Evolutionary conservation across 306 rosid genomes (phyloP).

Genomic region (Malus sylvestris): DNA sequence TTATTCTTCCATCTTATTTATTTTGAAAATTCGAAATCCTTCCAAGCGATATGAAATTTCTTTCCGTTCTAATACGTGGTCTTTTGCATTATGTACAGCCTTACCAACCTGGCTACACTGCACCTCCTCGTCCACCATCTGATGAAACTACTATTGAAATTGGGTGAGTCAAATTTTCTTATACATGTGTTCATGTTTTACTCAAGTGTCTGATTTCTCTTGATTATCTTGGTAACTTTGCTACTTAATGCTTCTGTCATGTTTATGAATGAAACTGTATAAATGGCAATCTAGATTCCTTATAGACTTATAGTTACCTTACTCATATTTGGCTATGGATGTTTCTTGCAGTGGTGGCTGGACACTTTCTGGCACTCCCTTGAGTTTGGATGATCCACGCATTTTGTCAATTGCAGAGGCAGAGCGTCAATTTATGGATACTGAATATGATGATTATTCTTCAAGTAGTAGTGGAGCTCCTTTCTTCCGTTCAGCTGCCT

Average conservation of each 20-base stretch:
- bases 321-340: conserved; percentile 1
- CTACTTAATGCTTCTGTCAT: not conserved
- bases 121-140: conserved; percentile 78
- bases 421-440: conserved; percentile 77
- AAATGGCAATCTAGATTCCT: conserved; percentile 7
- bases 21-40: not conserved
- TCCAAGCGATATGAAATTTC: not conserved
- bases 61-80: conserved; percentile 7
- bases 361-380: conserved; percentile 94
- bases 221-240: not conserved
- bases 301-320: not conserved
- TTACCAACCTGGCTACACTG: conserved; percentile 76
- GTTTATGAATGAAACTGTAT: not conserved
- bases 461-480: conserved; percentile 90
- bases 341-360: conserved; percentile 72
- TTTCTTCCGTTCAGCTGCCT: conserved; percentile 89
- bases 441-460: conserved; percentile 91
- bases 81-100: conserved; percentile 43
- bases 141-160: conserved; percentile 90
- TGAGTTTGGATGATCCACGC: conserved; percentile 93
- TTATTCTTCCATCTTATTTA: not conserved
- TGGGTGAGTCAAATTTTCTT: conserved; percentile 49
- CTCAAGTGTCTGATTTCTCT: not conserved
- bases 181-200: not conserved
- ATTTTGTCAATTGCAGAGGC: conserved; percentile 96